These are phyloP conservation scores for Talaromyces sp. DNA, from an alignment of 2,329 filamentous ascomycete species.

Conservation along the genomic window DNA sequence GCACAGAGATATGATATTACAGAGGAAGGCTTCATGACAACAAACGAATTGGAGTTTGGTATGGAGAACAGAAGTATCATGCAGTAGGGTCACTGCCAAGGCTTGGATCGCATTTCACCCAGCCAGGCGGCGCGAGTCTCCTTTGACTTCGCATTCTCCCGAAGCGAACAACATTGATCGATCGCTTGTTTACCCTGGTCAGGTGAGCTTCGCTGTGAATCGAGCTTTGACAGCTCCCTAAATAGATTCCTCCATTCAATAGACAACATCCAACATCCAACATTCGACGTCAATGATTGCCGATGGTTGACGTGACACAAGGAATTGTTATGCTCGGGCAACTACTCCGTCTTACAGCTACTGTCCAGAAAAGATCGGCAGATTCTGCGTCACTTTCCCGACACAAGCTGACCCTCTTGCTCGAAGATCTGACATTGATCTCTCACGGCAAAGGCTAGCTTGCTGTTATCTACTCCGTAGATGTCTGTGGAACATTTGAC, in stretches of 20 bases:
- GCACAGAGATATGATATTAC: background rate
- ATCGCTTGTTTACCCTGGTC: background rate
- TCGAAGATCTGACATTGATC: background rate
- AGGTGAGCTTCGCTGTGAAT: background rate
- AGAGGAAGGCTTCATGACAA: no score
- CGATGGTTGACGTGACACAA: background rate
- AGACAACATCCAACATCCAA: background rate
- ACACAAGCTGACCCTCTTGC: background rate
- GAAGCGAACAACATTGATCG: background rate
- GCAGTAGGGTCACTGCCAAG: background rate
- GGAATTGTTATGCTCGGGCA: background rate
- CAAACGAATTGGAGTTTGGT: background rate
- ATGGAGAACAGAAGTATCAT: background rate
- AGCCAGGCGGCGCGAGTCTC: background rate
- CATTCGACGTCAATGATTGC: background rate
- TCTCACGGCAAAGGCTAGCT: background rate
- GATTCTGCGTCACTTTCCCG: background rate
- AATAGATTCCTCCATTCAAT: background rate
- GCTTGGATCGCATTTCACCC: background rate
- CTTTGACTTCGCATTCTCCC: conserved; percentile 1
- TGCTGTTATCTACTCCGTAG: background rate
- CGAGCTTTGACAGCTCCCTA: background rate
- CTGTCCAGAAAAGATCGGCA: background rate
- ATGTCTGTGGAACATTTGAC: background rate
- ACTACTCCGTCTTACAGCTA: background rate